Conservation (phyloP, 768 basidiomycete species). For the Cyclocybe aegerita region DNA sequence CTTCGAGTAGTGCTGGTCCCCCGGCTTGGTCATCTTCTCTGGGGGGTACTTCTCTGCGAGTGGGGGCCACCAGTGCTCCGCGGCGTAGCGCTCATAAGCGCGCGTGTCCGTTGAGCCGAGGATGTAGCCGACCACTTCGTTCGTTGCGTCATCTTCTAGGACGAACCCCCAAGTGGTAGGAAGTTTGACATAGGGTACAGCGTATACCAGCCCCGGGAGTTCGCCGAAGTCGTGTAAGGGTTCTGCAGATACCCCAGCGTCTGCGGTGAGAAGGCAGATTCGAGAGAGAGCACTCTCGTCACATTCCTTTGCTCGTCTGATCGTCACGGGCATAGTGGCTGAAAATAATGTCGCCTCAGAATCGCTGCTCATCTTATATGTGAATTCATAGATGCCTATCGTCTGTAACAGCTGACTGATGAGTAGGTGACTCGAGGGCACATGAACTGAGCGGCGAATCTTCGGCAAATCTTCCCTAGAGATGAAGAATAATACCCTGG, state of each 20-base stretch:
- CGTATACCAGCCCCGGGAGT: conserved; percentile 71
- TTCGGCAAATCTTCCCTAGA: no score
- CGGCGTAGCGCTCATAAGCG: conserved; percentile 54
- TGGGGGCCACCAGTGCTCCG: conserved; percentile 64
- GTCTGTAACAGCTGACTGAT: no score
- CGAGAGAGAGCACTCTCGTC: conserved; percentile 61
- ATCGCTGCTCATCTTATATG: no score
- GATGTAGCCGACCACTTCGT: conserved; percentile 68
- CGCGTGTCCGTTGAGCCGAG: conserved; percentile 69
- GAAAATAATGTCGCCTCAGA: no score
- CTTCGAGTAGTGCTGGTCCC: conserved; percentile 44
- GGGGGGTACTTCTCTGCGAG: conserved; percentile 56
- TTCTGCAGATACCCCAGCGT: conserved; percentile 69
- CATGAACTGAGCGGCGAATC: no score
- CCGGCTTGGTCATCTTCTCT: conserved; percentile 32
- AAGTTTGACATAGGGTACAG: conserved; percentile 72
- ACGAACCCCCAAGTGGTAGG: conserved; percentile 71
- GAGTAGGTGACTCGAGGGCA: no score
- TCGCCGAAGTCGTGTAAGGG: conserved; percentile 57
- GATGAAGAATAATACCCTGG: no score
- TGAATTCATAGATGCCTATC: no score
- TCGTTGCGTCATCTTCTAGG: conserved; percentile 49
- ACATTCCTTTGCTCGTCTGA: conserved; percentile 54
- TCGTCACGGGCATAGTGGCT: conserved; percentile 37
- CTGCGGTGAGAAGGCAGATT: conserved; percentile 62